Percentiles rank a stretch among this genome's conserved stretches.
Evolutionary conservation across 768 basidiomycete genomes (phyloP).

Genomic region (Boletus rufocinnamomeus): DNA sequence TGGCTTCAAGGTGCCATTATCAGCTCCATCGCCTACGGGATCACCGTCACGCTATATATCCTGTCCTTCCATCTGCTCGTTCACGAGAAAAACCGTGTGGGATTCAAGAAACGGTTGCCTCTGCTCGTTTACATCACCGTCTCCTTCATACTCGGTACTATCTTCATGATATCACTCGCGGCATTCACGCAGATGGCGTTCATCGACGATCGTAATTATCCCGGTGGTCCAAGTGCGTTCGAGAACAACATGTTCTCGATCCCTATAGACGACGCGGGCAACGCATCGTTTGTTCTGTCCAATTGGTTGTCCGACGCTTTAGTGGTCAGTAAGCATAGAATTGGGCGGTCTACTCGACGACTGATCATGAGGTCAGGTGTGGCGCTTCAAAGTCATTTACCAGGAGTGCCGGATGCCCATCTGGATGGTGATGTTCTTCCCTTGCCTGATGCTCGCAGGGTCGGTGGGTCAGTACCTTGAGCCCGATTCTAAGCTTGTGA

Average conservation of each 20-base stretch:
- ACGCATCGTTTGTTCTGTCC: constrained; percentile 6
- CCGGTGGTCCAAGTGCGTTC: constrained; percentile 35
- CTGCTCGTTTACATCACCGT: constrained; percentile 12
- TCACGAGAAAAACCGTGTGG: not conserved
- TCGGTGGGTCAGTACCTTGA: no score
- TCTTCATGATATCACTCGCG: constrained; percentile 20
- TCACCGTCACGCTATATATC: constrained; percentile 4
- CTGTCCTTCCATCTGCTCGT: constrained; percentile 9
- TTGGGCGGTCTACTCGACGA: not conserved
- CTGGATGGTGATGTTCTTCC: constrained; percentile 13
- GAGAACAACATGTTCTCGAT: constrained; percentile 22
- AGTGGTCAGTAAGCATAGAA: constrained; percentile 14
- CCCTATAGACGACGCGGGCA: constrained; percentile 20
- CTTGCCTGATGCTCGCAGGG: not conserved
- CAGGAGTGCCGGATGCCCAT: constrained; percentile 1
- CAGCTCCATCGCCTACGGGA: constrained; percentile 12
- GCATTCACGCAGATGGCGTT: constrained; percentile 32
- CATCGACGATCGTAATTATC: constrained; percentile 35
- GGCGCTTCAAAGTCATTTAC: constrained; percentile 23
- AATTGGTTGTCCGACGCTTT: not conserved
- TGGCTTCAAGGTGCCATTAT: constrained; percentile 23
- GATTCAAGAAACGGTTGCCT: constrained; percentile 11
- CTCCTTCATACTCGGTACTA: constrained; percentile 13
- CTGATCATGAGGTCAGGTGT: constrained; percentile 9
- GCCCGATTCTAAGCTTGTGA: no score